phyloP scores from a whole-genome alignment of 176 grass and related monocot genomes.

The Avena insularis region DNA sequence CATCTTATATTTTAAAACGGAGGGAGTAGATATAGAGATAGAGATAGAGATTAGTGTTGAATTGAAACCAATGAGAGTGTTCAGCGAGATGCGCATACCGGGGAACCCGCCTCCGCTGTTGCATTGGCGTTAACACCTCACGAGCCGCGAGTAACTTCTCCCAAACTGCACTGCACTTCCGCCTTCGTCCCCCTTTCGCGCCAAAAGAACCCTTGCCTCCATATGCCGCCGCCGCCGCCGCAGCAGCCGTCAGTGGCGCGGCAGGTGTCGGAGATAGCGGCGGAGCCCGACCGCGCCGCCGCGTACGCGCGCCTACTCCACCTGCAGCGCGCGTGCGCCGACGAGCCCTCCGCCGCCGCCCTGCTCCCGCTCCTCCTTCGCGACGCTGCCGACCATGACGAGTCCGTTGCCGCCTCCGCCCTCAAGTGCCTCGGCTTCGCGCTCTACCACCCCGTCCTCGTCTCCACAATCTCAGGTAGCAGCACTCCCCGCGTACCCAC shows the following conservation, averaged over 20 bases:
- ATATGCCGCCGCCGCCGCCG: constrained; percentile 48
- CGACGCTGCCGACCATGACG: constrained; percentile 46
- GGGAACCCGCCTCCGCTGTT: background rate
- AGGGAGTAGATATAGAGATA: too few relatives aligned
- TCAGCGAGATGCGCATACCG: background rate
- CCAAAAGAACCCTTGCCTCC: constrained; percentile 50
- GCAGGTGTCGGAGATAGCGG: constrained; percentile 58
- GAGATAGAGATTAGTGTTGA: too few relatives aligned
- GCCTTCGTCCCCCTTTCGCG: constrained; percentile 26
- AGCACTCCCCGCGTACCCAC: background rate
- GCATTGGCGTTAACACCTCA: background rate
- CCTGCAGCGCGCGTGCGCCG: constrained; percentile 61
- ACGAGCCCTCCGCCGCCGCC: constrained; percentile 50
- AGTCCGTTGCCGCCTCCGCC: constrained; percentile 50
- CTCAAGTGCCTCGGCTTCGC: constrained; percentile 87
- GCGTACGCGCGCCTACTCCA: constrained; percentile 65
- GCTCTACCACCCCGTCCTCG: constrained; percentile 77
- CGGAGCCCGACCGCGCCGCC: constrained; percentile 47
- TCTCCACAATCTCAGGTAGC: constrained; percentile 66
- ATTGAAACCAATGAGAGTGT: too few relatives aligned
- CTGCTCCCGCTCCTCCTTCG: constrained; percentile 64
- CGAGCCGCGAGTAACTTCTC: background rate
- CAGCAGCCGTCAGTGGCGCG: constrained; percentile 21
- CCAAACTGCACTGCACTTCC: background rate
- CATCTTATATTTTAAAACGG: too few relatives aligned